These are phyloP conservation scores for Russula dissimulans DNA, from an alignment of 768 basidiomycete species.

Conservation along the genomic window DNA sequence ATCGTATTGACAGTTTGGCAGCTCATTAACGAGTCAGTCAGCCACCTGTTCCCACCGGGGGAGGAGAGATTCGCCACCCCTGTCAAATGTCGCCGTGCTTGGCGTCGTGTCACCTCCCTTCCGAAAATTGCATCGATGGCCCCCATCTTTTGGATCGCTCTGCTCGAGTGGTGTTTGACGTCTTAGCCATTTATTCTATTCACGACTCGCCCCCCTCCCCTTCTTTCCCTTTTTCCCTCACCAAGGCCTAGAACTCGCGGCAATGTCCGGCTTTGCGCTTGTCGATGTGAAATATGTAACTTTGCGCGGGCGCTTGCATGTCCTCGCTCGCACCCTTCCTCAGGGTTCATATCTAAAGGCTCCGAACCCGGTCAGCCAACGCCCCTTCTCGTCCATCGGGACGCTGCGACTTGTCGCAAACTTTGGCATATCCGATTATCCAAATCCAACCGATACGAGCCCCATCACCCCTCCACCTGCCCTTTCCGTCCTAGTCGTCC, in stretches of 20 bases:
- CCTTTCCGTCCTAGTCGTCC: background rate
- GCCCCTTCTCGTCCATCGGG: background rate
- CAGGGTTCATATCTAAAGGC: background rate
- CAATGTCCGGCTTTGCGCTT: background rate
- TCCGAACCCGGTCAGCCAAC: background rate
- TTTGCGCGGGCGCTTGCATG: background rate
- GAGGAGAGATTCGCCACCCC: slow-evolving; percentile 3
- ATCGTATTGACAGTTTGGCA: slow-evolving; percentile 4
- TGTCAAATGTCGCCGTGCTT: background rate
- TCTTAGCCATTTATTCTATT: background rate
- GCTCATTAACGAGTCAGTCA: background rate
- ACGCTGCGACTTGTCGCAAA: slow-evolving; percentile 2
- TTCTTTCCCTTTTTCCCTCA: background rate
- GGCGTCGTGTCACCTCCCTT: slow-evolving; percentile 3
- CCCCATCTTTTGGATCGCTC: background rate
- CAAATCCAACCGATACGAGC: background rate
- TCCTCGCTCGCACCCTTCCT: too few species aligned
- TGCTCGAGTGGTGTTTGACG: background rate
- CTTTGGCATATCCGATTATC: slow-evolving; percentile 14
- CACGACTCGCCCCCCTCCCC: too few species aligned
- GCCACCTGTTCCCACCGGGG: background rate
- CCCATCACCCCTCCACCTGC: background rate
- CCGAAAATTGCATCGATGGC: background rate
- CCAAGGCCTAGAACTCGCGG: slow-evolving; percentile 1
- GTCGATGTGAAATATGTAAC: background rate